Evolutionary conservation across 495 filamentous ascomycete species (phyloP), one percentile per base, ranked within the genome.

Genomic region (Penicillium bovifimosum): DNA sequence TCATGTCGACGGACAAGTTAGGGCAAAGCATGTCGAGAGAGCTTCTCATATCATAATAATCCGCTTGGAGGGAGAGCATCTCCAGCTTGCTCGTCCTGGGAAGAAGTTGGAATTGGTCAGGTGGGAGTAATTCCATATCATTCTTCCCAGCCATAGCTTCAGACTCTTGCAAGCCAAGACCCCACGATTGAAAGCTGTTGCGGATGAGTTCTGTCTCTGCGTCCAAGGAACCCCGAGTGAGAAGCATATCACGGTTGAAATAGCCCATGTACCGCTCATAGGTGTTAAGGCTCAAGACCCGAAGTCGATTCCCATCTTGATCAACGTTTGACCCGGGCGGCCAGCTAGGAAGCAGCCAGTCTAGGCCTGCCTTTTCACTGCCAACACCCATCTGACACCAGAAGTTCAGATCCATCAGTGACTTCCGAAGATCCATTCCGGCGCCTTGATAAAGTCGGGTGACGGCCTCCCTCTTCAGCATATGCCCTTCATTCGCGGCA

Each of bases 361-460:
- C 89, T 20, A 96, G 76, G 2, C 92, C 91, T 1, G 88, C 86
- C 63, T 87, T 88, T 11, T 81, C 76, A 59, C 95, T 92, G n/a
- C 95, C 95, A 24, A 97, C 81, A 0, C 82, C 91, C 68, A 97
- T 90, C 68, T 96, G 93, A 60, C 95, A 97, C 90, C 90, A 96
- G 66, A 93, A 95, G 55, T 95, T 83, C 9, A 99, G 75, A 43
- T 99, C 90, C 53, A 80, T 86, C n/a, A 97, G 82, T 0, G 84
- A 83, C 26, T 82, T 87, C 17, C 95, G 82, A 16, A 99, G 73
- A 63, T 97, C 93, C 38, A 76, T 66, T 2, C 75, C 60, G 24
- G 84, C 83, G 1, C 81, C 79, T 39, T 76, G 67, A 59, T 90
- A 96, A 3, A 99, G 79, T 33, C 76, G 70, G 48, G 76, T 73